Percentiles rank a stretch among this genome's conserved stretches.
phyloP scores from a whole-genome alignment of 495 filamentous ascomycete species.

The Penicillium mononematosum region DNA sequence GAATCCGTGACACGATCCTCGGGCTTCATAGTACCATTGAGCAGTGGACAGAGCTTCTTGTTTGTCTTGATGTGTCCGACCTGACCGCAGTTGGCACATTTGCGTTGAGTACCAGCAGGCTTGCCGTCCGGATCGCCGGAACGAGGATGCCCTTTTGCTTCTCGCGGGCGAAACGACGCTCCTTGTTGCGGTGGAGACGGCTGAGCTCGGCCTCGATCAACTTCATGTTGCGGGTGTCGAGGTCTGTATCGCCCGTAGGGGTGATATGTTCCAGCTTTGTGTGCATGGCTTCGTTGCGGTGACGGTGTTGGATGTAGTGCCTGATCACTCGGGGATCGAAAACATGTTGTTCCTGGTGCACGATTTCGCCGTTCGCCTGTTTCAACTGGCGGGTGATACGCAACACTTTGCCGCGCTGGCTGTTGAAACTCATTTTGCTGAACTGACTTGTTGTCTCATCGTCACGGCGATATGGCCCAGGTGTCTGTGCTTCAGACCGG shows the following conservation, averaged over 20 bases:
- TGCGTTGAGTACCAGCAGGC: constrained; percentile 73
- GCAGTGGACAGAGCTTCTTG: constrained; percentile 92
- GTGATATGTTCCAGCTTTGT: constrained; percentile 64
- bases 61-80: constrained; percentile 99
- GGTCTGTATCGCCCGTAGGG: constrained; percentile 72
- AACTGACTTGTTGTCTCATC: constrained; percentile 88
- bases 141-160: constrained; percentile 69
- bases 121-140: constrained; percentile 48
- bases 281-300: constrained; percentile 58
- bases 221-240: constrained; percentile 59
- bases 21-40: constrained; percentile 80
- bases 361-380: constrained; percentile 61
- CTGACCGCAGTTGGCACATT: constrained; percentile 95
- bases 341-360: constrained; percentile 60
- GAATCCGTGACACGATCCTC: constrained; percentile 59
- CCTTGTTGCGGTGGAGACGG: constrained; percentile 84
- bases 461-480: constrained; percentile 53
- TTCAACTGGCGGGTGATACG: constrained; percentile 68
- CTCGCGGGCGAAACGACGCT: constrained; percentile 86
- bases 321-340: constrained; percentile 73
- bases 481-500: constrained; percentile 60
- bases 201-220: constrained; percentile 71
- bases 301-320: constrained; percentile 57
- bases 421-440: constrained; percentile 70
- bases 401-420: constrained; percentile 67